phyloP scores from a whole-genome alignment of 2,329 filamentous ascomycete species.

The Claviceps arundinis region DNA sequence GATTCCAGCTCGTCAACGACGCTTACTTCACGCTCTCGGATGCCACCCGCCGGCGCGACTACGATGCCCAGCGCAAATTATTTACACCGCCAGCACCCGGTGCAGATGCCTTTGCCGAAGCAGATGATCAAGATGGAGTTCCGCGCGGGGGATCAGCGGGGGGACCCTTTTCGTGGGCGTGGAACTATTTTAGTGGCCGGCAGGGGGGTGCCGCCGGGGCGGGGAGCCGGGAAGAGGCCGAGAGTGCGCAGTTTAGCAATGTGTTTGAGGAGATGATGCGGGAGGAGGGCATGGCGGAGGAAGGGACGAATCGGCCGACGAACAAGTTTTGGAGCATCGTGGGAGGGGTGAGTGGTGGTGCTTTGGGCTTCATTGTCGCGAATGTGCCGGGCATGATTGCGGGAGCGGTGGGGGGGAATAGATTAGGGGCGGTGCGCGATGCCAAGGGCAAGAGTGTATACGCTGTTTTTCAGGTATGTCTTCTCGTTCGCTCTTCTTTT shows the following conservation, averaged over 20 bases:
- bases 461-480: conserved; percentile 56
- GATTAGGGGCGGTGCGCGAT: conserved; percentile 81
- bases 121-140: conserved; percentile 23
- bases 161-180: conserved; percentile 64
- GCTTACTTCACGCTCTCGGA: conserved; percentile 90
- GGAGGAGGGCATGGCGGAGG: conserved; percentile 71
- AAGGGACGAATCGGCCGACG: conserved; percentile 44
- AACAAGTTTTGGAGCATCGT: conserved; percentile 76
- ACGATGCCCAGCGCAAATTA: conserved; percentile 52
- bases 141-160: conserved; percentile 16
- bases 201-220: conserved; percentile 8
- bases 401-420: conserved; percentile 82
- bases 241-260: conserved; percentile 74
- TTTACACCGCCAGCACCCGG: conserved; percentile 14
- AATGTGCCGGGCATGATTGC: conserved; percentile 84
- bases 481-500: neutral
- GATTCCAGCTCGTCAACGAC: conserved; percentile 86
- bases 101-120: conserved; percentile 30
- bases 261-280: conserved; percentile 84
- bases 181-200: conserved; percentile 41
- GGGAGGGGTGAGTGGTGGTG: conserved; percentile 75
- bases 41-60: conserved; percentile 60
- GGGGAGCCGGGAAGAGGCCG: conserved; percentile 38
- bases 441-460: conserved; percentile 92
- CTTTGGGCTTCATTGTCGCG: conserved; percentile 87